Base-by-base conservation (phyloP, 768 basidiomycete genomes). In the Tulasnella sp. region DNA sequence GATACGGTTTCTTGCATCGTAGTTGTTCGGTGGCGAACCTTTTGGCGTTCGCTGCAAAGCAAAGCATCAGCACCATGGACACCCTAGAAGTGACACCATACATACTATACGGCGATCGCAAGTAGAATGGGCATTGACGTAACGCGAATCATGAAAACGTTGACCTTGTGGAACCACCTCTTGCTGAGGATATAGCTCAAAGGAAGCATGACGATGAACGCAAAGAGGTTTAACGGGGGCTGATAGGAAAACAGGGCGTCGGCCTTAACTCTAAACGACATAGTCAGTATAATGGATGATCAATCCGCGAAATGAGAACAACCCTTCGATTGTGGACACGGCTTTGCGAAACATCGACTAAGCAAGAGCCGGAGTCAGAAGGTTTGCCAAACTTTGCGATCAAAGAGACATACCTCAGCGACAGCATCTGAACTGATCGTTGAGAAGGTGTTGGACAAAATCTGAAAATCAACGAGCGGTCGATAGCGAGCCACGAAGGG, bases 121-220 rank as follows among this genome's bases (percentile, higher is more conserved):
- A 97, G 83, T 45, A 98, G 84, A 19, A 96, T 88, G 0, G 96
- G 96, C 80, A 97, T 92, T 79, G 91, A 94, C 5, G 94, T 94
- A 31, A 89, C 79, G 81, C 92, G 88, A 80, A 95, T 95, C 87
- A 94, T 87, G 80, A 94, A 92, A 0, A 95, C 93, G 79, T 95
- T 95, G 80, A 94, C 93, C 85, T 98, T 98, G 82, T 99, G 97
- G 82, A 99, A 98, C 95, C 95, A 98, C 74, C 97, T 87, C n/a
- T 96, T 94, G 8, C 87, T 87, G n/a, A 97, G 85, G 72, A 95
- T 83, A 82, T 93, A 96, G 79, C 91, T 93, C 29, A 92, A 86
- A 1, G 97, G 96, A 78, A 96, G 85, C 87, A 99, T 91, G 78
- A 97, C 85, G 72, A 89, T 89, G 17, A 99, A 84, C 0, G 97